Evolutionary conservation across 495 filamentous ascomycete genomes (phyloP), one percentile per base, ranked within the genome.

Genomic region (Aspergillus kassunensis): DNA sequence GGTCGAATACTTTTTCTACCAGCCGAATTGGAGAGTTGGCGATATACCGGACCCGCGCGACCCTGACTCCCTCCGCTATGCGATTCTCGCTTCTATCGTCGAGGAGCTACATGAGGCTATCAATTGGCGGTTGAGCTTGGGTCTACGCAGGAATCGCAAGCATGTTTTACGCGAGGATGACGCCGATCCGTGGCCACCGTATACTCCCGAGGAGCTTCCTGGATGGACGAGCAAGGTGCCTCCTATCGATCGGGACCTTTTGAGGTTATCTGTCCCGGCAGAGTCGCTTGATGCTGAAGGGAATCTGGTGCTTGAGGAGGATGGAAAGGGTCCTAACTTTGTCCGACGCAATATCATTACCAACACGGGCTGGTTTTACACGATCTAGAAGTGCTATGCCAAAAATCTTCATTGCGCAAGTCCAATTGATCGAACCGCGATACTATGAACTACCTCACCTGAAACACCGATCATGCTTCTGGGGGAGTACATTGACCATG

Each of bases 1-100:
- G 43, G 59, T 55, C 5, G 69, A 73, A 42, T 74, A 74, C 39
- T 69, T 74, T 46, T 75, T 58, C 29, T 67, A 50, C 15, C 69
- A 59, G 43, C 44, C 41, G 6, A 19, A 49, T 3, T 73, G 69
- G 68, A 52, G 42, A 18, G 29, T 66, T 4, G 44, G 51, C 21
- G 43, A 54, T 9, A 70, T 74, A 10, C 62, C 65, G 0, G 70
- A 73, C 42, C 71, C 71, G 1, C 43, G 41, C 12, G 69, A 75
- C 47, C 15, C 36, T 0, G 69, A 73, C 47, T 65, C 67, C 3
- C 20, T 63, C 15, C 69, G 71, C 4, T 72, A 71, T 51, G 71
- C 72, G 0, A 62, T 75, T 6, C 25, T 75, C 11, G 68, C 72
- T 1, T 67, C 56, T 7, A 58, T 74, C 19, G 51, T 58, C 0